A percentile compares a stretch with the other conserved stretches of the same genome.
phyloP scores from a whole-genome alignment of 495 filamentous ascomycete genomes.

The Aspergillus olivimuriae region DNA sequence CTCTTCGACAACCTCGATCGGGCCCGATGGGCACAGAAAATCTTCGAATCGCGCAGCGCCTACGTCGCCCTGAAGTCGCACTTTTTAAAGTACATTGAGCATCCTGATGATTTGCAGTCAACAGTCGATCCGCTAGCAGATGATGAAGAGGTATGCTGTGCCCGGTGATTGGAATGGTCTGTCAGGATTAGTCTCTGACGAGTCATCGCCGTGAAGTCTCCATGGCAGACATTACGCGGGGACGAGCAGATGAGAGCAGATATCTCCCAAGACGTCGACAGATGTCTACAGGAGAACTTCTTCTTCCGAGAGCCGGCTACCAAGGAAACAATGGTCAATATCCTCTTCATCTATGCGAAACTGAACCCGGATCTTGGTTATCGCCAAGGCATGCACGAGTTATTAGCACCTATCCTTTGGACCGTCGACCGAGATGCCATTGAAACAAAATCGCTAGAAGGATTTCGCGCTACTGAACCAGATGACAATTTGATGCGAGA shows the following conservation, averaged over 20 bases:
- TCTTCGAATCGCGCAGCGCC: slow-evolving; percentile 62
- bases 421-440: slow-evolving; percentile 79
- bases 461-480: slow-evolving; percentile 13
- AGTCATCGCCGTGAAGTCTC: slow-evolving; percentile 58
- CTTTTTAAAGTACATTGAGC: slow-evolving; percentile 71
- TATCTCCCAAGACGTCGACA: slow-evolving; percentile 91
- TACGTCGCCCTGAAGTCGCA: slow-evolving; percentile 68
- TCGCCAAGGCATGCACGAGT: slow-evolving; percentile 95
- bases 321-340: slow-evolving; percentile 77
- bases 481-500: slow-evolving; percentile 50
- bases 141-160: slow-evolving; percentile 62
- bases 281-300: slow-evolving; percentile 85
- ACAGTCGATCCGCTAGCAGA: slow-evolving; percentile 80
- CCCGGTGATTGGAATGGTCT: slow-evolving; percentile 1
- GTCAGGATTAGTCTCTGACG: slow-evolving; percentile 32
- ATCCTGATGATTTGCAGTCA: slow-evolving; percentile 71
- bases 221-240: slow-evolving; percentile 75
- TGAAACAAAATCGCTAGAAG: slow-evolving; percentile 27
- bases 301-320: slow-evolving; percentile 79
- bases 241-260: slow-evolving; percentile 82
- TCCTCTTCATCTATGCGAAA: slow-evolving; percentile 92
- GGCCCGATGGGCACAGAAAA: slow-evolving; percentile 59
- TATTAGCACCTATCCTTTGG: slow-evolving; percentile 87
- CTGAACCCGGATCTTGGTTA: slow-evolving; percentile 85
- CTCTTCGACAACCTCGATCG: slow-evolving; percentile 65